Evolutionary conservation across 139 green algal genomes (phyloP), one percentile per base, ranked within the genome.

Genomic region (Protoeuglena noctilucae): DNA sequence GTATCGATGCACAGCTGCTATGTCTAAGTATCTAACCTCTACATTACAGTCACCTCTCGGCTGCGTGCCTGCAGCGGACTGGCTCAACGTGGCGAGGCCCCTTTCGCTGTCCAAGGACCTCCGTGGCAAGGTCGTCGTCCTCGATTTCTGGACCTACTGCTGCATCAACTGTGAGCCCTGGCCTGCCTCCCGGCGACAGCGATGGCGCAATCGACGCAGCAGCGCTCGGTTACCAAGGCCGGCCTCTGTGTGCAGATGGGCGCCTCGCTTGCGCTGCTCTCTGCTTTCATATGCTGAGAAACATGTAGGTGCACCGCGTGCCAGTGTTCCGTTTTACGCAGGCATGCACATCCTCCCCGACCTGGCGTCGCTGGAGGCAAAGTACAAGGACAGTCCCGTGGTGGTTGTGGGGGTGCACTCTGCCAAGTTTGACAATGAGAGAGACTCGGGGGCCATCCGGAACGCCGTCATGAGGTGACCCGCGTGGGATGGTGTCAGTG

Each of bases 81-180:
- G 79, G 79, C 56, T 84, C 52, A 88, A 88, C 51, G 49, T 48
- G 14, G 40, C 72, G 3, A 64, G 67, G 3, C 65, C 64, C 21
- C 54, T 72, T 1, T 22, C 17, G 2, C 28, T 70, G 55, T 2
- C 40, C 26, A 58, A 70, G 22, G 71, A 88, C 57, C 65, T 89
- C 50, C 51, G 52, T 0, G 67, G 77, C 39, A 82, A 76, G 28
- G 48, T 89, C 28, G 41, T 80, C 48, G 30, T 89, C 50, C 75
- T 92, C 26, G 81, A 89, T 64, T 89, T 89, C 64, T 89, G 80
- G 80, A 89, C 80, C 3, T 88, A 83, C 59, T 92, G 80, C 78
- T 89, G 80, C 76, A 89, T 89, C 71, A 89, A 89, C 69, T 89
- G 80, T 75, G n/a, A n/a, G n/a, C n/a, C n/a, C n/a, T n/a, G n/a